A percentile compares a stretch with the other conserved stretches of the same genome.
Conservation (phyloP, 495 filamentous ascomycete species). For the Tuber calosporum region DNA sequence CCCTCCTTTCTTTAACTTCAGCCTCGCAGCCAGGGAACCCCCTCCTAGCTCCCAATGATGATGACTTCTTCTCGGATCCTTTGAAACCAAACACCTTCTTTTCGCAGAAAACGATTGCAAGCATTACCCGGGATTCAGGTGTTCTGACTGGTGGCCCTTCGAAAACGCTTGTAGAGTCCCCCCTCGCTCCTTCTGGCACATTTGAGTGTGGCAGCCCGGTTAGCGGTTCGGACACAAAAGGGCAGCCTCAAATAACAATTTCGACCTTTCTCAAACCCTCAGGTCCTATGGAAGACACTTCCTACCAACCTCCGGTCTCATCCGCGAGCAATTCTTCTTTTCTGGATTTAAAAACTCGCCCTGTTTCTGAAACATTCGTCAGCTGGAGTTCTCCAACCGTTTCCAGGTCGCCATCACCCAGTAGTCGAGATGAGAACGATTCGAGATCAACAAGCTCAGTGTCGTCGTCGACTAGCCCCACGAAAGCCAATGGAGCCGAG, state of each 20-base stretch:
- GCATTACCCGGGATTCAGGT: neutral
- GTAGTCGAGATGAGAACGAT: slow-evolving; percentile 35
- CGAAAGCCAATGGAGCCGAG: slow-evolving; percentile 19
- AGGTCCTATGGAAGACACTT: slow-evolving; percentile 30
- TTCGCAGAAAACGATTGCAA: neutral
- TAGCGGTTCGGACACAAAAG: slow-evolving; percentile 8
- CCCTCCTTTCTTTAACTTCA: slow-evolving; percentile 18
- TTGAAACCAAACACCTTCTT: slow-evolving; percentile 1
- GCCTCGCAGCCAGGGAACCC: slow-evolving; percentile 9
- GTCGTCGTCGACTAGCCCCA: slow-evolving; percentile 31
- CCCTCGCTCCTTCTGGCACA: slow-evolving; percentile 31
- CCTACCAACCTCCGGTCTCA: slow-evolving; percentile 25
- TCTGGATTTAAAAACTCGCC: slow-evolving; percentile 27
- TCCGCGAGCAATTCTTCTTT: slow-evolving; percentile 17
- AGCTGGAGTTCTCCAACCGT: slow-evolving; percentile 37
- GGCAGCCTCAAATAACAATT: slow-evolving; percentile 38
- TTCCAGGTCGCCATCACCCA: slow-evolving; percentile 41
- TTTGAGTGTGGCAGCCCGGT: slow-evolving; percentile 27
- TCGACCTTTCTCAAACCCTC: slow-evolving; percentile 38
- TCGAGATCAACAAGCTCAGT: slow-evolving; percentile 39
- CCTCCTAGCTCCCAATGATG: slow-evolving; percentile 10
- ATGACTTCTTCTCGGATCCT: slow-evolving; percentile 25
- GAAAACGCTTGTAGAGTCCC: slow-evolving; percentile 9
- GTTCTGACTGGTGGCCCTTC: neutral
- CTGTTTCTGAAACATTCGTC: slow-evolving; percentile 22